These are phyloP conservation scores for Cladosporium sp. DNA, from an alignment of 2,329 filamentous ascomycete species.

Conservation along the genomic window DNA sequence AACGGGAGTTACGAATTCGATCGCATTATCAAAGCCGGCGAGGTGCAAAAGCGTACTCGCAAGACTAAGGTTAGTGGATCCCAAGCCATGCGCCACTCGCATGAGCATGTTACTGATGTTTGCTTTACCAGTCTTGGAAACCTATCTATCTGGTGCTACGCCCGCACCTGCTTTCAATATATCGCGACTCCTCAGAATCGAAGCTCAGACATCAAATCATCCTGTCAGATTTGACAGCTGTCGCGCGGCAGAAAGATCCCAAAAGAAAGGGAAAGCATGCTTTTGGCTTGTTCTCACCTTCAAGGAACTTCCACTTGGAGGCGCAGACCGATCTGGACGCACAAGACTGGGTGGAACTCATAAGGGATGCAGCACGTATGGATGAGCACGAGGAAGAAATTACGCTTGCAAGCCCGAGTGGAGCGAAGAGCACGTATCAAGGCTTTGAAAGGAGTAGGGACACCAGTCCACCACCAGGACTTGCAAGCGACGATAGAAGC, in stretches of 20 bases:
- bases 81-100: conserved; percentile 40
- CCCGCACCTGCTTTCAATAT: conserved; percentile 84
- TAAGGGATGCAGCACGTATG: conserved; percentile 74
- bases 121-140: conserved; percentile 71
- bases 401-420: conserved; percentile 64
- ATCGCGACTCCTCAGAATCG: conserved; percentile 86
- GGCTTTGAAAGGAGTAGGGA: conserved; percentile 37
- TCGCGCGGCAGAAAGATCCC: conserved; percentile 81
- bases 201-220: conserved; percentile 85
- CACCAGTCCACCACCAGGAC: conserved; percentile 16
- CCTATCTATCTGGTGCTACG: conserved; percentile 82
- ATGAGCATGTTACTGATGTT: conserved; percentile 21
- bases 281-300: conserved; percentile 88
- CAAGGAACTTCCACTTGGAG: conserved; percentile 87
- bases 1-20: conserved; percentile 97
- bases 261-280: conserved; percentile 83
- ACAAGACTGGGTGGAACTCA: conserved; percentile 78
- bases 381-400: conserved; percentile 87
- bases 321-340: conserved; percentile 69
- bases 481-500: conserved; percentile 2
- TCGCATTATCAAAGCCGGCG: conserved; percentile 83
- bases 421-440: conserved; percentile 45
- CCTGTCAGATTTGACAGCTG: conserved; percentile 84
- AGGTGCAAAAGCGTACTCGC: conserved; percentile 80
- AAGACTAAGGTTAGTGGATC: conserved; percentile 66